phyloP scores from a whole-genome alignment of 768 basidiomycete species.

The Hortiboletus campestris region DNA sequence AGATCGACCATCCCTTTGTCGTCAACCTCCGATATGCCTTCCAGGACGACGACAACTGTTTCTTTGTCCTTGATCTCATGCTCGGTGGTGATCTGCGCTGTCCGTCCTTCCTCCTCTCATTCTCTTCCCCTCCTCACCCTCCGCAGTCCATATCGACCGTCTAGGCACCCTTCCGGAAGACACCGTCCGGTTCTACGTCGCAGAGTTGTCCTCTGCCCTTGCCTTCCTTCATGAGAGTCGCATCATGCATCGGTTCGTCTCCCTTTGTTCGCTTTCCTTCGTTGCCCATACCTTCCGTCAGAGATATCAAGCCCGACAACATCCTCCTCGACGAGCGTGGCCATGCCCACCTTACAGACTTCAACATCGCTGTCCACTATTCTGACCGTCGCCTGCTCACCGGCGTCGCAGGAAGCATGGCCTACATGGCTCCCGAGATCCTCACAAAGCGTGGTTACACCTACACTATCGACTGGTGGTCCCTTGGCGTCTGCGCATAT shows the following conservation, averaged over 20 bases:
- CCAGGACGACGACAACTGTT: conserved; percentile 98
- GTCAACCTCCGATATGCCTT: conserved; percentile 96
- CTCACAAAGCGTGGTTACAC: conserved; percentile 92
- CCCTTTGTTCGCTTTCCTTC: not conserved
- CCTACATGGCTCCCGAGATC: conserved; percentile 96
- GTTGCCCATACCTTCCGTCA: conserved; percentile 27
- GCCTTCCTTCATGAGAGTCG: conserved; percentile 88
- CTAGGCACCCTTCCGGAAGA: conserved; percentile 73
- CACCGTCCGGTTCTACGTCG: conserved; percentile 83
- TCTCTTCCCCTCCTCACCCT: not conserved
- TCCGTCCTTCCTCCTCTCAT: conserved; percentile 38
- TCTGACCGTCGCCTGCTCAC: conserved; percentile 80
- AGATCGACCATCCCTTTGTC: conserved; percentile 95
- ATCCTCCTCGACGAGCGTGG: conserved; percentile 94
- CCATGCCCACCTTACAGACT: conserved; percentile 95
- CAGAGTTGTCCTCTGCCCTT: conserved; percentile 84
- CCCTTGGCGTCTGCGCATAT: conserved; percentile 88
- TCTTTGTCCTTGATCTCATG: conserved; percentile 98
- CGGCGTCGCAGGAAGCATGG: conserved; percentile 97
- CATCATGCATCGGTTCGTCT: conserved; percentile 90
- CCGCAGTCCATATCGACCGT: conserved; percentile 82
- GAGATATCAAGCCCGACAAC: conserved; percentile 97
- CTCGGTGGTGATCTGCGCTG: conserved; percentile 92
- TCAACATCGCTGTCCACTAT: conserved; percentile 98
- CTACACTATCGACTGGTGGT: conserved; percentile 96